Conservation (phyloP, 2,329 filamentous ascomycete genomes). For the Fusarium pilosicola region DNA sequence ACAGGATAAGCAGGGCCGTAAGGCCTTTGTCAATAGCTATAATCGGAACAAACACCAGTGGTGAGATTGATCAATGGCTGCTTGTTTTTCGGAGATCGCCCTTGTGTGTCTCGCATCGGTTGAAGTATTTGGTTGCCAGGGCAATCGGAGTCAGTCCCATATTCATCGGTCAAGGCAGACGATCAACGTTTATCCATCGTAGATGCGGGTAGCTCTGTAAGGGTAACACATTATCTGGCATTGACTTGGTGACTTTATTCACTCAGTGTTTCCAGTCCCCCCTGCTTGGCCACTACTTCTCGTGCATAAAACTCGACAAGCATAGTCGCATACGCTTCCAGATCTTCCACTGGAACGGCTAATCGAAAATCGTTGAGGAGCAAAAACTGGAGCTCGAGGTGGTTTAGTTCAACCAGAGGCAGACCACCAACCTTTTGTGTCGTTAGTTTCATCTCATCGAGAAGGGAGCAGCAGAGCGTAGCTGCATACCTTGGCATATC, state of each 20-base stretch:
- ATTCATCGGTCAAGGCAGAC: neutral
- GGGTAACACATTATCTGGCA: neutral
- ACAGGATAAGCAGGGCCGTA: neutral
- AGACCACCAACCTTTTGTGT: slow-evolving; percentile 85
- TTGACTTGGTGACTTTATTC: slow-evolving; percentile 15
- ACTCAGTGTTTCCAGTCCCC: slow-evolving; percentile 31
- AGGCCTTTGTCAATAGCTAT: neutral
- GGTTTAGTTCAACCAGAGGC: slow-evolving; percentile 91
- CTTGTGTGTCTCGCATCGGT: slow-evolving; percentile 16
- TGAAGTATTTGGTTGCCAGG: neutral
- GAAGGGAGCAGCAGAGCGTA: neutral
- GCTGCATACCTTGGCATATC: slow-evolving; percentile 91
- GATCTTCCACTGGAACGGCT: slow-evolving; percentile 90
- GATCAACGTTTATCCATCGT: neutral
- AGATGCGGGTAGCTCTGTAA: slow-evolving; percentile 2
- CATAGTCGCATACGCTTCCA: slow-evolving; percentile 98
- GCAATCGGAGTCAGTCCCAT: neutral
- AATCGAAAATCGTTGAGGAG: slow-evolving; percentile 96
- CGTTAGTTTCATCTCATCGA: slow-evolving; percentile 16
- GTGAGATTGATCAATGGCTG: neutral
- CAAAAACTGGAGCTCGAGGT: slow-evolving; percentile 94
- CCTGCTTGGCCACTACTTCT: slow-evolving; percentile 72
- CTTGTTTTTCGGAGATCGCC: slow-evolving; percentile 1
- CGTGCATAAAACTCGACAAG: slow-evolving; percentile 96
- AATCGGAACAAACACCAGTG: neutral